These are phyloP conservation scores for Uronychia setigera DNA, from an alignment of 73 alveolate species.

Conservation along the genomic window DNA sequence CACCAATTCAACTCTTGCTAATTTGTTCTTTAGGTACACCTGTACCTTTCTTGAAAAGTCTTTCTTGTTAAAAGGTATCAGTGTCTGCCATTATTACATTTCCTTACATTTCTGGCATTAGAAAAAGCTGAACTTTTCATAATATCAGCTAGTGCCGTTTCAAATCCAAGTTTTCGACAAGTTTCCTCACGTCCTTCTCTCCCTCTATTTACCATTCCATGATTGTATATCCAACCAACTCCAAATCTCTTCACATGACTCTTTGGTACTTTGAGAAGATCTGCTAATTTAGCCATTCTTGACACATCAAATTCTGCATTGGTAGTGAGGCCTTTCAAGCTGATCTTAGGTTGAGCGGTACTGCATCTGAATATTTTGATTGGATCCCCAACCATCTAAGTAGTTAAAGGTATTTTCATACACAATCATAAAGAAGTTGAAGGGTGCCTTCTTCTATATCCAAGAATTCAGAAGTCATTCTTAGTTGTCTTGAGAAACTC, in stretches of 20 bases:
- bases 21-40: neutral
- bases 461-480: conserved; percentile 10
- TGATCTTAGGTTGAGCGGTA: neutral
- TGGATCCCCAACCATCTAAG: conserved; percentile 28
- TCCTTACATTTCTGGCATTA: neutral
- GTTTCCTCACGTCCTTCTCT: neutral
- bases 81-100: no score
- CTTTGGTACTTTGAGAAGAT: neutral
- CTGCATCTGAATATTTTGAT: conserved; percentile 4
- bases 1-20: neutral
- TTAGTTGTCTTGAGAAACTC: neutral
- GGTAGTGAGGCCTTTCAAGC: neutral
- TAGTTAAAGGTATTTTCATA: no score
- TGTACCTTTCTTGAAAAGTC: neutral
- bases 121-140: neutral
- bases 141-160: neutral
- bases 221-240: conserved; percentile 13
- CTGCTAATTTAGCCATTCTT: conserved; percentile 14
- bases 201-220: conserved; percentile 5
- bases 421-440: conserved; percentile 4
- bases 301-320: conserved; percentile 16
- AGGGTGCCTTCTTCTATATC: conserved; percentile 16
- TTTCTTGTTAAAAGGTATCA: neutral
- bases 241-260: conserved; percentile 12
- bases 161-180: neutral